These are phyloP conservation scores for Candida methanosorbosa DNA, from an alignment of 805 yeast species.

Conservation along the genomic window DNA sequence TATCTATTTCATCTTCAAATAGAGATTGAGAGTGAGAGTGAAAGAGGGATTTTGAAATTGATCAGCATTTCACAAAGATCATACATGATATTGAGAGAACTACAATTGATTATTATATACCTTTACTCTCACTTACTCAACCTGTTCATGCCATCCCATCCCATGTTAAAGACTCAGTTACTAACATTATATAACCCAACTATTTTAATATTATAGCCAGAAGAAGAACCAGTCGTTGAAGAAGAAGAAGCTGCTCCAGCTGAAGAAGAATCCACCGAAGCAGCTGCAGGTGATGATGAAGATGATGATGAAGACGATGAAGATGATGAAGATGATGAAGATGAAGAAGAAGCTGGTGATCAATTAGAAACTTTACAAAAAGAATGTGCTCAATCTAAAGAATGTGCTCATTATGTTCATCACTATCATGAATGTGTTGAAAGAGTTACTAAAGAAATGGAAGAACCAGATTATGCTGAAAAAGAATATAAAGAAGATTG, in stretches of 20 bases:
- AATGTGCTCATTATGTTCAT: conserved; percentile 69
- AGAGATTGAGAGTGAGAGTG: no score
- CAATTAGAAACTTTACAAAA: conserved; percentile 55
- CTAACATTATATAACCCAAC: no score
- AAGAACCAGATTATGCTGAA: conserved; percentile 77
- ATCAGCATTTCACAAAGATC: no score
- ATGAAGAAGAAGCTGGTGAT: conserved; percentile 57
- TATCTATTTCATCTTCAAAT: no score
- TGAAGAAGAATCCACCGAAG: conserved; percentile 43
- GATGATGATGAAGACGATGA: conserved; percentile 30
- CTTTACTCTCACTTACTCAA: no score
- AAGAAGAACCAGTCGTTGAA: neutral
- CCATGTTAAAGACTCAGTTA: no score
- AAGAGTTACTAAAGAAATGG: conserved; percentile 83
- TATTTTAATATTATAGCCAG: neutral
- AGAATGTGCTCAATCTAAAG: conserved; percentile 60
- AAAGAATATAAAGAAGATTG: conserved; percentile 90
- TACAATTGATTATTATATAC: no score
- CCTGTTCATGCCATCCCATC: no score
- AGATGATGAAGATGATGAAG: conserved; percentile 31
- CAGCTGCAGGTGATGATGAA: conserved; percentile 42
- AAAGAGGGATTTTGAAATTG: no score
- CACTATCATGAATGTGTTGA: conserved; percentile 93
- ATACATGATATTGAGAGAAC: no score
- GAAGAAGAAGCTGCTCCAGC: conserved; percentile 42